These are phyloP conservation scores for Kazachstania taianensis DNA, from an alignment of 805 yeast genomes.

Conservation along the genomic window DNA sequence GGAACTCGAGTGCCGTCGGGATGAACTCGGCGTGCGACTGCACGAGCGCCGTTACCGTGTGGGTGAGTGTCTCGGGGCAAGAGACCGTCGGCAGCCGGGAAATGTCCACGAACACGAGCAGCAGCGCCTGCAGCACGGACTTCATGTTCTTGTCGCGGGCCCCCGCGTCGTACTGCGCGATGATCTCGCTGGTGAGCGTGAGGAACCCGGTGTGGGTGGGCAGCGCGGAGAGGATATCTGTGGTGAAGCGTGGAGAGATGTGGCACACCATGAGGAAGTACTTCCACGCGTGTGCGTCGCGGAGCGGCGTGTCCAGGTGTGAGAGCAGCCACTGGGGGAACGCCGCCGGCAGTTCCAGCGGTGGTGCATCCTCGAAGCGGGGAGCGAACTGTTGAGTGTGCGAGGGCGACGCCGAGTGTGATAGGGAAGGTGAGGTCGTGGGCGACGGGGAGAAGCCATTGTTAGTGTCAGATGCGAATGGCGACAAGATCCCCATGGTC, in stretches of 20 bases:
- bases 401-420: no score
- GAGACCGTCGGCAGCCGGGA: not conserved
- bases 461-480: no score
- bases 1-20: slow-evolving; percentile 1
- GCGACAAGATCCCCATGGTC: no score
- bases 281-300: slow-evolving; percentile 21
- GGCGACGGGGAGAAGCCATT: no score
- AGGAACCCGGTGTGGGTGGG: no score
- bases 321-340: not conserved
- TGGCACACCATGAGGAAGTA: slow-evolving; percentile 24
- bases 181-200: no score
- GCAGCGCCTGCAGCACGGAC: slow-evolving; percentile 4
- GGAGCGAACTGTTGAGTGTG: no score
- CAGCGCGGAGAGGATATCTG: slow-evolving; percentile 9
- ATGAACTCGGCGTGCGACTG: not conserved
- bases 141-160: slow-evolving; percentile 3
- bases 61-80: not conserved
- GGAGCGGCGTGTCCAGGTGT: slow-evolving; percentile 6
- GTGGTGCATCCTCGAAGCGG: not conserved
- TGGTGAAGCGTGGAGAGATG: slow-evolving; percentile 16
- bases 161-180: no score
- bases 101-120: slow-evolving; percentile 2
- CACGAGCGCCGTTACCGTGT: not conserved
- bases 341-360: slow-evolving; percentile 1
- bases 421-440: no score